Conservation (phyloP, 179 eudicot species). For the Gypsophila paniculata region DNA sequence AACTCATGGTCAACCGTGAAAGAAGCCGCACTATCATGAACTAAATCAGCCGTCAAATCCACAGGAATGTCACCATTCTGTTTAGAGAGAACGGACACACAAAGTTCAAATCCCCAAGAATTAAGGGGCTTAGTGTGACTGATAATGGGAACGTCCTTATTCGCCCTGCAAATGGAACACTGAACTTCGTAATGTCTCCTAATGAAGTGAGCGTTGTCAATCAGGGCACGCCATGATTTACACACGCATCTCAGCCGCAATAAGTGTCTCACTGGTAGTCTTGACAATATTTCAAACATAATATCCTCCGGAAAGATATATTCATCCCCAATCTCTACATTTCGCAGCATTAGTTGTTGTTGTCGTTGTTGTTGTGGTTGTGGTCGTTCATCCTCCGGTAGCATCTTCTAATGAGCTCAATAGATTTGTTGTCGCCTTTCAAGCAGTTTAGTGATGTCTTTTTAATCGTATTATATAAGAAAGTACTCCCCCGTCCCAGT, state of each 20-base stretch:
- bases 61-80: neutral
- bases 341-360: too few relatives aligned
- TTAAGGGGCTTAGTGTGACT: neutral
- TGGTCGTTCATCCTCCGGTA: too few relatives aligned
- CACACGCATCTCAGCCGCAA: slow-evolving; percentile 14
- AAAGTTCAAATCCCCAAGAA: too few relatives aligned
- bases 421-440: too few relatives aligned
- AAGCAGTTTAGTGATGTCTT: too few relatives aligned
- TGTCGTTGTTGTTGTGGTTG: too few relatives aligned
- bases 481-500: too few relatives aligned
- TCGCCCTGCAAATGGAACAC: neutral
- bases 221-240: slow-evolving; percentile 15
- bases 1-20: too few relatives aligned
- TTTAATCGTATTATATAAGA: too few relatives aligned
- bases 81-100: neutral
- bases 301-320: slow-evolving; percentile 9
- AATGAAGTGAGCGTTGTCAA: slow-evolving; percentile 1
- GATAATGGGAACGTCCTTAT: slow-evolving; percentile 1
- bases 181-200: slow-evolving; percentile 5
- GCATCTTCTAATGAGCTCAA: too few relatives aligned
- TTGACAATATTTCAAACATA: slow-evolving; percentile 3
- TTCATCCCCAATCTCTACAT: neutral
- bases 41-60: neutral
- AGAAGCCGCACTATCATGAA: neutral
- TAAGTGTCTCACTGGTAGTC: slow-evolving; percentile 12